Evolutionary conservation across 768 basidiomycete genomes (phyloP).

Genomic region (Tulasnella sp.): DNA sequence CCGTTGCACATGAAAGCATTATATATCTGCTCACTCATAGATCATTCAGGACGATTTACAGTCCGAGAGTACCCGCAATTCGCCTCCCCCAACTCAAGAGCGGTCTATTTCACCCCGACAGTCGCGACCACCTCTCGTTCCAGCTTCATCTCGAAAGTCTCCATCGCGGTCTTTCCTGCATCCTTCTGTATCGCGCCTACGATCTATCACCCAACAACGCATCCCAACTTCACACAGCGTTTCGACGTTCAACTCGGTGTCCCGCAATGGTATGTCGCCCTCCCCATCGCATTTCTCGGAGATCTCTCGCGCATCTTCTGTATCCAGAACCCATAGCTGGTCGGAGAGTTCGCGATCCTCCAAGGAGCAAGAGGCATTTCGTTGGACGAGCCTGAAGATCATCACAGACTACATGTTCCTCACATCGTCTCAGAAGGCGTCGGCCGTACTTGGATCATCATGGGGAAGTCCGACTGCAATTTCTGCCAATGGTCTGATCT

Average conservation of each 20-base stretch:
- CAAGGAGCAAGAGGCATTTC: constrained; percentile 49
- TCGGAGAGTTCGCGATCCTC: constrained; percentile 20
- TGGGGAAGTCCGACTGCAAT: constrained; percentile 68
- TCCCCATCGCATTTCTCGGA: constrained; percentile 58
- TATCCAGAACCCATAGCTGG: constrained; percentile 36
- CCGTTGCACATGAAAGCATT: constrained; percentile 3
- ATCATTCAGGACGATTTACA: not conserved
- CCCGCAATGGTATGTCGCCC: constrained; percentile 39
- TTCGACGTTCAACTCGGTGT: constrained; percentile 34
- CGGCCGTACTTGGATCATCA: constrained; percentile 49
- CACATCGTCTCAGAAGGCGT: constrained; percentile 44
- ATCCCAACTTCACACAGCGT: constrained; percentile 35
- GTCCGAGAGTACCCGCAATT: constrained; percentile 21
- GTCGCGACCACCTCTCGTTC: not conserved
- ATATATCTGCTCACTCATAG: constrained; percentile 2
- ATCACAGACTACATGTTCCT: constrained; percentile 50
- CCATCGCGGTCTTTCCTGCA: constrained; percentile 20
- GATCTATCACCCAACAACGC: constrained; percentile 37
- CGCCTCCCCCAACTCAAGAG: constrained; percentile 12
- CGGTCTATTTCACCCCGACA: not conserved
- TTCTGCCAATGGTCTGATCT: constrained; percentile 78
- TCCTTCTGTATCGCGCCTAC: constrained; percentile 40
- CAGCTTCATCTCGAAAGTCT: constrained; percentile 5
- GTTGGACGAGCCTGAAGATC: constrained; percentile 58
- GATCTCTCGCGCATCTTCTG: constrained; percentile 57